A percentile compares a stretch with the other conserved stretches of the same genome.
Evolutionary conservation across 176 grass and related monocot species (phyloP).

Genomic region (Dendrocalamus sinicus): DNA sequence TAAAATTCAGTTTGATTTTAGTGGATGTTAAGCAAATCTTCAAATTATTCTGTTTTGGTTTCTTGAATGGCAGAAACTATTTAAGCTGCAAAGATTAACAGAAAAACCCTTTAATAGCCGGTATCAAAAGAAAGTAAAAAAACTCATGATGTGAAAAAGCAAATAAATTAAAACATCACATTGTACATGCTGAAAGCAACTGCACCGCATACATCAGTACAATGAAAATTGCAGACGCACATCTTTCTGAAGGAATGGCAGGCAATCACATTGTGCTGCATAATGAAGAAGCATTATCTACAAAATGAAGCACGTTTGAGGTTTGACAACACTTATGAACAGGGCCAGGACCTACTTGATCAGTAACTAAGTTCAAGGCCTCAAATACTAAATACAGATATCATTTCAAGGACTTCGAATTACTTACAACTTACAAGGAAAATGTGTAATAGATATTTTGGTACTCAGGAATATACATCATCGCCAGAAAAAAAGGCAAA

Average conservation of each 20-base stretch:
- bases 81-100: neutral
- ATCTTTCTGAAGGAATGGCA: constrained; percentile 7
- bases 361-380: neutral
- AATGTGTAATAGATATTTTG: neutral
- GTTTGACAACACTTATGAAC: constrained; percentile 26
- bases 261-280: neutral
- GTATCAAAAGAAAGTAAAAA: neutral
- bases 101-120: neutral
- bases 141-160: neutral
- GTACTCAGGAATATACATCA: neutral
- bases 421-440: neutral
- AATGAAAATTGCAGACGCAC: neutral
- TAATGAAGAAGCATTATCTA: constrained; percentile 11
- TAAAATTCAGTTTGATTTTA: neutral
- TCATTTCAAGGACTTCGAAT: neutral
- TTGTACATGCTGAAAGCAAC: neutral
- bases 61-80: neutral
- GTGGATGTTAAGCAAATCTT: neutral
- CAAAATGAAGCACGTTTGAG: neutral
- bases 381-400: neutral
- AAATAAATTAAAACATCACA: neutral
- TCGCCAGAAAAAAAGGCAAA: neutral
- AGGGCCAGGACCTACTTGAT: neutral
- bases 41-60: neutral
- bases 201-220: neutral